Evolutionary conservation across 768 basidiomycete species (phyloP), one percentile per base, ranked within the genome.

Genomic region (Tylopilus felleus): DNA sequence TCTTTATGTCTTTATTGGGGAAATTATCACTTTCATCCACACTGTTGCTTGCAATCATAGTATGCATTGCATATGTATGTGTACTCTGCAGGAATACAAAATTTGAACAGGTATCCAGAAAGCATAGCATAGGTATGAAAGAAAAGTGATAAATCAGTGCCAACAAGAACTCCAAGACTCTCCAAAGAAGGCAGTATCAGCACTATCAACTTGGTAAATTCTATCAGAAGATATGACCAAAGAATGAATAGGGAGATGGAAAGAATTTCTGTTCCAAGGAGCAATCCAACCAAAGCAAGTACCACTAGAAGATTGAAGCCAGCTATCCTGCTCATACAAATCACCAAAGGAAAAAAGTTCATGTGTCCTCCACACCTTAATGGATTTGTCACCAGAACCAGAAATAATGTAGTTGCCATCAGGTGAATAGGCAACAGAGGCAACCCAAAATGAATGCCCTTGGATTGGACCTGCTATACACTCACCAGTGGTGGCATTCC

Each of bases 141-240:
- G 13, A 12, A 12, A 13, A 13, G 13, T 4, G 10, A 19, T n/a
- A 39, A 31, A 21, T 47, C n/a, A 60, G 35, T 53, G 58, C 60
- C 60, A 62, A 14, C 60, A 60, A 1, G 25, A 31, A 3, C 2
- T 1, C 60, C 60, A 62, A 13, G 51, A 53, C 14, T 60, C 51
- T 21, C 60, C 60, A 53, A 50, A 58, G 7, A 36, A 3, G 25
- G 47, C 52, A 13, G 35, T 2, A 35, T 19, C 19, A 36, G 6
- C 17, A 36, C 13, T 4, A 13, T 36, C 35, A 36, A 36, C 35
- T 36, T 33, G 31, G 35, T 17, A 8, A 17, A 36, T 36, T 17
- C 35, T 36, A 1, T 36, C 35, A 36, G 35, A 36, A 36, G 35
- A 16, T 6, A 36, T 36, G 14, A 36, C 35, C 35, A 36, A 17